These are phyloP conservation scores for Microdochium paspali DNA, from an alignment of 2,329 filamentous ascomycete species.

Conservation along the genomic window DNA sequence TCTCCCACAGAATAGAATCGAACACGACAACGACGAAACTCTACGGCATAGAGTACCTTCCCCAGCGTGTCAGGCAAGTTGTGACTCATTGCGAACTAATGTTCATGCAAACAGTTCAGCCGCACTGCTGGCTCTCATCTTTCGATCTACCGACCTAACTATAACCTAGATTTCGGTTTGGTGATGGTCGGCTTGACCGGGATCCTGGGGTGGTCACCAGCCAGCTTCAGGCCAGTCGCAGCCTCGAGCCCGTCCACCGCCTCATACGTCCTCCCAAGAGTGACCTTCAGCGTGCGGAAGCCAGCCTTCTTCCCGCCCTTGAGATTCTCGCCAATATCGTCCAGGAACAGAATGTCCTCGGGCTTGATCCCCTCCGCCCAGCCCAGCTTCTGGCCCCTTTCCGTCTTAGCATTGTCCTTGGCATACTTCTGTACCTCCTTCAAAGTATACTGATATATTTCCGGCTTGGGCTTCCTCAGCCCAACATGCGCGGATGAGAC, in stretches of 20 bases:
- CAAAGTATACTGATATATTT: constrained; percentile 70
- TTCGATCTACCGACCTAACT: constrained; percentile 6
- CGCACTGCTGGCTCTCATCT: too few relatives aligned
- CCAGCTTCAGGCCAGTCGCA: constrained; percentile 58
- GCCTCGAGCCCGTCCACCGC: constrained; percentile 75
- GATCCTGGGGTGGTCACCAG: constrained; percentile 42
- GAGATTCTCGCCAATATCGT: constrained; percentile 91
- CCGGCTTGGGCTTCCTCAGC: constrained; percentile 75
- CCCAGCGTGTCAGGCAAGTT: too few relatives aligned
- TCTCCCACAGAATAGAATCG: too few relatives aligned
- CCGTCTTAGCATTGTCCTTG: constrained; percentile 33
- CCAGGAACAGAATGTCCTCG: constrained; percentile 73
- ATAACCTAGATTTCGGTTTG: constrained; percentile 32
- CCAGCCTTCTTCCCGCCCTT: constrained; percentile 68
- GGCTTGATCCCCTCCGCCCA: constrained; percentile 45
- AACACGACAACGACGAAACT: too few relatives aligned
- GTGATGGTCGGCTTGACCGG: constrained; percentile 28
- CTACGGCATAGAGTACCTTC: too few relatives aligned
- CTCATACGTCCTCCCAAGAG: constrained; percentile 65
- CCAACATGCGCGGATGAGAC: constrained; percentile 80
- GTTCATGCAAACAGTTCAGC: too few relatives aligned
- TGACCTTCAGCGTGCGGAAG: constrained; percentile 77
- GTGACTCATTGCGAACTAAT: too few relatives aligned
- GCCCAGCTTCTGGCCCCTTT: constrained; percentile 27
- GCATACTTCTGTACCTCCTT: constrained; percentile 55